Evolutionary conservation across 1,284 basidiomycete species (phyloP), one percentile per base, ranked within the genome.

Genomic region (Cryptococcus depauperatus): DNA sequence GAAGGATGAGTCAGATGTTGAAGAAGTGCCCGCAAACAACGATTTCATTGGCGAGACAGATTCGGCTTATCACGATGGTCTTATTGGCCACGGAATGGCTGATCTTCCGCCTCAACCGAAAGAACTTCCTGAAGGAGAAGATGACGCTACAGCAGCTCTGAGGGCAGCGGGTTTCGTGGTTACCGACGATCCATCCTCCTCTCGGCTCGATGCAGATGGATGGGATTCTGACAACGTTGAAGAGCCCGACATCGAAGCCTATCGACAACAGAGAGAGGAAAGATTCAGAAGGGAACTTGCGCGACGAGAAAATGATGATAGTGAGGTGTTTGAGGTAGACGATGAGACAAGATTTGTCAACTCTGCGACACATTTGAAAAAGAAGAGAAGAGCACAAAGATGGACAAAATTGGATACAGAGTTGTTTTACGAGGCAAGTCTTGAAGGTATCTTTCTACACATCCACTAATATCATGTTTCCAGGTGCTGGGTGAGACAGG

Each of bases 401-500:
- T 66, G 63, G 63, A 57, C 52, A 3, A 29, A 33, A 8, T 47
- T 51, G 37, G 63, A 66, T 33, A 66, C 60, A 10, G 58, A 62
- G 23, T 38, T 63, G 11, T 61, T 66, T 47, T 57, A 55, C 37
- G 48, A 50, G 21, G 64, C 64, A 44, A 50, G 62, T 58, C 9
- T 32, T 10, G 9, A 5, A 29, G 9, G 23, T 35, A 3, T 11
- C 30, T 46, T 28, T 23, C 26, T 25, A 19, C 28, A 30, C 28
- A 7, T 21, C n/a, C 33, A 32, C 23, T 27, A 6, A 27, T 21
- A 3, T 23, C 5, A 4, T n/a, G 27, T 19, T 11, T 35, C 2
- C 45, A 65, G 64, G 58, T 61, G 1, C 49, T 65, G 10, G 56
- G 59, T 28, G 62, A 66, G 46, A 61, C 59, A 5, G 64, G 64